Base-by-base conservation (phyloP, 2,329 filamentous ascomycete genomes). In the Pestalotiopsis sp. region DNA sequence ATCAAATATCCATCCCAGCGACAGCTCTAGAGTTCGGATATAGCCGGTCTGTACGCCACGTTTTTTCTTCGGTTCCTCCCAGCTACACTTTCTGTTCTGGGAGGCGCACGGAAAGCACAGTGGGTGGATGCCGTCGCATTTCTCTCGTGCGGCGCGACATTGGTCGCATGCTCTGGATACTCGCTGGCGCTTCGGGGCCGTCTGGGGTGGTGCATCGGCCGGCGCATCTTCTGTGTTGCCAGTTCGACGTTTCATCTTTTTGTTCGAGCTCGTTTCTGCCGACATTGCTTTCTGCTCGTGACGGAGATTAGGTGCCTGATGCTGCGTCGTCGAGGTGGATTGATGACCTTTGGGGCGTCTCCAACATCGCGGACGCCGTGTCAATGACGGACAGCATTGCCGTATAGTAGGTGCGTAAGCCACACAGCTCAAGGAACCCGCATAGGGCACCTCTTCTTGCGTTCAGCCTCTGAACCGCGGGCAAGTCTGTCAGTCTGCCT, bases 1-100 rank as follows among this genome's bases (percentile, higher is more conserved):
- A 69, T 88, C 85, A 70, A 93, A 91, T 1, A 92, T 80, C 83
- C 90, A 90, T 13, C 90, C 90, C 67, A 92, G 83, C 11, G 90
- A 86, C 58, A 92, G 79, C 78, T 95, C 92, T 20, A 95, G 82
- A 0, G 91, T 91, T 41, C 92, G 87, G 67, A 95, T 91, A 75
- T 94, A 94, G 17, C 93, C 92, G n/a, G 92, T 92, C 73, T 92
- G 92, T 12, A 95, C 88, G 3, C 93, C 92, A 71, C 92, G 86
- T 78, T 94, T 94, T 79, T 93, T 93, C 7, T 91, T 89, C 66
- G 89, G 90, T 66, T 91, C 86, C 70, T 91, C 89, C 77, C 94
- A 95, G 17, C 90, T 90, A 77, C 93, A 95, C 41, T 84, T 78
- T 63, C 92, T 85, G 66, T 86, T 88, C 70, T 91, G 87, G 4